Conservation (phyloP, 2,329 filamentous ascomycete genomes). For the Colletotrichum kahawae region DNA sequence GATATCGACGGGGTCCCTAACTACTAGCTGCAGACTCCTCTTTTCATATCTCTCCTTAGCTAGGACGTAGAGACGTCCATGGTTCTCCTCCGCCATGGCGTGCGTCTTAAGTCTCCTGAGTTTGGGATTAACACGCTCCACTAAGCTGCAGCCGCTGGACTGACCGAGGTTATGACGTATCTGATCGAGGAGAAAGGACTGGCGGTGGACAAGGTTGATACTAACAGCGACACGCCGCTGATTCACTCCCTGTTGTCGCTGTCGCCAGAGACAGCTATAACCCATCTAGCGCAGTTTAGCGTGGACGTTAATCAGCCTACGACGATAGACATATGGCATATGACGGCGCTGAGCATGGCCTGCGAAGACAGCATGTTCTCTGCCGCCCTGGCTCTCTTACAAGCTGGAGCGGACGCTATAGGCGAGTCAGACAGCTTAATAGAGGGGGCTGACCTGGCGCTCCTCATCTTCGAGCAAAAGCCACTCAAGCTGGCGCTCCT, state of each 20-base stretch:
- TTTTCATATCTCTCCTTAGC: background rate
- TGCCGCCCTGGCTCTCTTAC: background rate
- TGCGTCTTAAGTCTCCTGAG: background rate
- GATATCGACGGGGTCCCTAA: background rate
- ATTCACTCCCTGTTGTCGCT: background rate
- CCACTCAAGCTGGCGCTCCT: background rate
- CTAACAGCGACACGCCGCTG: background rate
- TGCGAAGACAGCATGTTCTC: background rate
- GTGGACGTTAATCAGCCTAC: background rate
- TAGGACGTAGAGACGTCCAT: background rate
- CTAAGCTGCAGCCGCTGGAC: background rate
- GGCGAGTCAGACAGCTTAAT: background rate
- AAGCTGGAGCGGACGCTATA: background rate
- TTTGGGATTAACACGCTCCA: background rate
- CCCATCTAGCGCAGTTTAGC: background rate
- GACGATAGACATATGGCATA: background rate
- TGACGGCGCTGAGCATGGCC: background rate
- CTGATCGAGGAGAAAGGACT: background rate
- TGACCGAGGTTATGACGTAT: background rate
- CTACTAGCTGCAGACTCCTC: background rate
- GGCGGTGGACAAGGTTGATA: background rate
- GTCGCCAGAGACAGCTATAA: background rate
- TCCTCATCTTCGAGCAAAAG: background rate
- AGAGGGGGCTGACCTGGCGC: background rate
- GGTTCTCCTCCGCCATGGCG: background rate